Percentiles rank a stretch among this genome's conserved stretches.
Conservation (phyloP, 306 rosid genomes). For the Morella rubra region DNA sequence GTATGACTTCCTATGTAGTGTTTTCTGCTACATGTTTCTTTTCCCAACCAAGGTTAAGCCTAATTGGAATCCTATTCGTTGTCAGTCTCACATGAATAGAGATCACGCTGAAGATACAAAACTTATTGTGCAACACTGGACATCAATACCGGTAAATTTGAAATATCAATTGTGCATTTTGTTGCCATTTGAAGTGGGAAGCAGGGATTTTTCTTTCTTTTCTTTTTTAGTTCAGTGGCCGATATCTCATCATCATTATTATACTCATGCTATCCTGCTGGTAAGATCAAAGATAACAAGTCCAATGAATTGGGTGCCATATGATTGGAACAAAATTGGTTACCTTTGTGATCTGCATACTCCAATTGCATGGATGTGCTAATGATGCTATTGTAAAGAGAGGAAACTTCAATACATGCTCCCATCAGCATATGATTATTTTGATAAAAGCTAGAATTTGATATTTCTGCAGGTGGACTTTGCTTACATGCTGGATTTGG, state of each 20-base stretch:
- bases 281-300: background rate
- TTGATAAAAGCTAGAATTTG: conserved; percentile 22
- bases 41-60: conserved; percentile 17
- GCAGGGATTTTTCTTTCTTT: conserved; percentile 11
- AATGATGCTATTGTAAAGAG: background rate
- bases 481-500: conserved; percentile 87
- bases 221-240: conserved; percentile 15
- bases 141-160: conserved; percentile 73
- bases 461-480: conserved; percentile 70
- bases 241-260: conserved; percentile 3
- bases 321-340: conserved; percentile 10
- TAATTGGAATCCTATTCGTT: conserved; percentile 23
- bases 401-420: background rate
- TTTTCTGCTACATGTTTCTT: conserved; percentile 15
- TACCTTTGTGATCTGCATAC: background rate
- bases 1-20: conserved; percentile 41
- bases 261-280: background rate
- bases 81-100: conserved; percentile 93
- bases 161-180: conserved; percentile 13
- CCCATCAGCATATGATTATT: background rate
- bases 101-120: conserved; percentile 95
- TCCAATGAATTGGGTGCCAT: conserved; percentile 11
- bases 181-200: conserved; percentile 15
- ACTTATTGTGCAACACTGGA: conserved; percentile 80
- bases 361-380: background rate